Evolutionary conservation across 805 yeast genomes (phyloP), one percentile per base, ranked within the genome.

Genomic region (Candida qinlingensis): DNA sequence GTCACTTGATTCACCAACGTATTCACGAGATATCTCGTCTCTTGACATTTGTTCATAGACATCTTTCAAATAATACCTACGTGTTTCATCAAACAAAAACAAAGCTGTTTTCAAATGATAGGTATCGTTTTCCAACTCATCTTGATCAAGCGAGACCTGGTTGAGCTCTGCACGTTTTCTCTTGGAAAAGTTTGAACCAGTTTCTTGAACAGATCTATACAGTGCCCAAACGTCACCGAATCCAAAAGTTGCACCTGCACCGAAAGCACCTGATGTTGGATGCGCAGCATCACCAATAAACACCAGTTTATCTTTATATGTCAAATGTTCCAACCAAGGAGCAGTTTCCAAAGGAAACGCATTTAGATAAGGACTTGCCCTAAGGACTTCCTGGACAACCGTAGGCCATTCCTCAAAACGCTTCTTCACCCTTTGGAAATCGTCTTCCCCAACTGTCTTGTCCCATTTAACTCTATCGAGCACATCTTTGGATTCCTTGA

Each of bases 271-370:
- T 4, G 43, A n/a, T 11, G 43, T 41, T 33, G 43, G 43, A 41
- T 41, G 43, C 2, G 43, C 43, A 11, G 43, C 43, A 41, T 41
- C 43, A 12, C 43, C 43, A 5, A 41, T 26, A 25, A 41, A 41
- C 3, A 30, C 43, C 6, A 41, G 5, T 33, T 10, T 41, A 6
- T 33, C 30, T 5, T 41, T 41, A 25, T 41, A 41, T 0, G 30
- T 4, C 12, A 41, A 33, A 41, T 41, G 31, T 6, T 41, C 43
- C 12, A 41, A 41, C 43, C 43, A 41, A 4, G 13, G 29, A 4
- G 37, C 43, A 11, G 30, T 7, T 33, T 41, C 43, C 6, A 41
- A 25, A 7, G 43, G 43, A 26, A 33, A 41, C 3, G 43, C 43
- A 33, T 41, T 41, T 6, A 41, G 12, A 25, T 41, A 41, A 25